Base-by-base conservation (phyloP, 2,329 filamentous ascomycete species). In the Elsinoe arachidis region DNA sequence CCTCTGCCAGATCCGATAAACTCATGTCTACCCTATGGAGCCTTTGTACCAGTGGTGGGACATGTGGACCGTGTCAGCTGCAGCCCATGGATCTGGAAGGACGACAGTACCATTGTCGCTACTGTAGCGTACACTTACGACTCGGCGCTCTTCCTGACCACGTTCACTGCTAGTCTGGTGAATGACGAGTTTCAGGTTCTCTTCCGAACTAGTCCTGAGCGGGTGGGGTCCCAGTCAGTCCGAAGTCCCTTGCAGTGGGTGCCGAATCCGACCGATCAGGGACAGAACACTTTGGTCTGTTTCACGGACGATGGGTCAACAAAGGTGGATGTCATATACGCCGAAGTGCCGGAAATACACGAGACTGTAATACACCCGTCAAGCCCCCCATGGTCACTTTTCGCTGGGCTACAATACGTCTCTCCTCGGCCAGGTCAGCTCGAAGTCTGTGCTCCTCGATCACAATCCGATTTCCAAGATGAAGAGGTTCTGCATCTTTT, bases 61-160 rank as follows among this genome's bases (percentile, higher is more conserved):
- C 15, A 67, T 53, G 65, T 71, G 12, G 66, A 66, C 9, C 68
- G 71, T 52, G 46, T 74, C 2, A 64, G 68, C 5, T 74, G 72
- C 72, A 72, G 72, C 59, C 71, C 72, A 2, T 74, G 72, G 72
- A 55, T 62, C 30, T 34, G 56, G 0, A 56, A 56, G 6, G 60
- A 59, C 0, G 61, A 61, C 7, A 59, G 59, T 6, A 57, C 61
- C n/a, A 60, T 62, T 12, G 38, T 58, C 17, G 69, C 71, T 10
- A 61, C 73, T 9, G 33, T 74, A 3, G 67, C 67, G 5, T 73
- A 72, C 58, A 66, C 68, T 6, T 69, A 46, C 7, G 19, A 49
- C 15, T 54, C 53, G 17, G 56, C 38, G 1, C 59, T 70, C 14
- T 51, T 33, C 11, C 34, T 69, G 5, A 61, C 53, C 11, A 21